Evolutionary conservation across 2,329 filamentous ascomycete genomes (phyloP).

Genomic region (Fusarium mexicanum): DNA sequence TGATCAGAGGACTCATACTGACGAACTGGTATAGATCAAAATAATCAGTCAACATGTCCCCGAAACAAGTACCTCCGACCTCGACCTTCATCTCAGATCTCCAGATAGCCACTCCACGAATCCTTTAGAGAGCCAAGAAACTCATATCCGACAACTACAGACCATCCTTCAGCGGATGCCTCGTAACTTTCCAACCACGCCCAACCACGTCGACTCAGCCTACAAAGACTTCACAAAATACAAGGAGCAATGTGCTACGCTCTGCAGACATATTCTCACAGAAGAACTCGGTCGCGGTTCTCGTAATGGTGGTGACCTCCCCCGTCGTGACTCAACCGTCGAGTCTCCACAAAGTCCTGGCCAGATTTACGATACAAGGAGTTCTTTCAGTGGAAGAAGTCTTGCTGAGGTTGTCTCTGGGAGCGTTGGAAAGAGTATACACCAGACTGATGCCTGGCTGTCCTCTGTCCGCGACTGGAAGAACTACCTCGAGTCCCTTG

Average conservation of each 20-base stretch:
- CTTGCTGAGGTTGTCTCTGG: slow-evolving; percentile 47
- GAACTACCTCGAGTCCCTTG: slow-evolving; percentile 53
- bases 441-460: slow-evolving; percentile 49
- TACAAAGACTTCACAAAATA: slow-evolving; percentile 57
- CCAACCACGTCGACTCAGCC: slow-evolving; percentile 54
- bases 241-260: slow-evolving; percentile 51
- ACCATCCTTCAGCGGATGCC: slow-evolving; percentile 49
- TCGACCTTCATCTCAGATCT: slow-evolving; percentile 39
- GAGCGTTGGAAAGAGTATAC: slow-evolving; percentile 34
- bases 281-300: slow-evolving; percentile 50
- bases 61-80: slow-evolving; percentile 44
- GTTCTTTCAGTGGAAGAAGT: slow-evolving; percentile 51
- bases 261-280: slow-evolving; percentile 54
- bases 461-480: slow-evolving; percentile 57
- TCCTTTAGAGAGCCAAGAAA: slow-evolving; percentile 45
- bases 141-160: slow-evolving; percentile 49
- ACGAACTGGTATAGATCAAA: slow-evolving; percentile 6
- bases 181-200: slow-evolving; percentile 45
- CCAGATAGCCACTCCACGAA: slow-evolving; percentile 40
- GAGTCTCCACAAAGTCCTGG: slow-evolving; percentile 47
- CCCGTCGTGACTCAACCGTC: slow-evolving; percentile 44
- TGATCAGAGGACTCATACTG: not conserved
- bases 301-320: slow-evolving; percentile 36
- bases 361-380: slow-evolving; percentile 48
- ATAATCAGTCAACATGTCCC: slow-evolving; percentile 21